Conservation (phyloP, 2,329 filamentous ascomycete genomes). For the Lachnellula willkommii region DNA sequence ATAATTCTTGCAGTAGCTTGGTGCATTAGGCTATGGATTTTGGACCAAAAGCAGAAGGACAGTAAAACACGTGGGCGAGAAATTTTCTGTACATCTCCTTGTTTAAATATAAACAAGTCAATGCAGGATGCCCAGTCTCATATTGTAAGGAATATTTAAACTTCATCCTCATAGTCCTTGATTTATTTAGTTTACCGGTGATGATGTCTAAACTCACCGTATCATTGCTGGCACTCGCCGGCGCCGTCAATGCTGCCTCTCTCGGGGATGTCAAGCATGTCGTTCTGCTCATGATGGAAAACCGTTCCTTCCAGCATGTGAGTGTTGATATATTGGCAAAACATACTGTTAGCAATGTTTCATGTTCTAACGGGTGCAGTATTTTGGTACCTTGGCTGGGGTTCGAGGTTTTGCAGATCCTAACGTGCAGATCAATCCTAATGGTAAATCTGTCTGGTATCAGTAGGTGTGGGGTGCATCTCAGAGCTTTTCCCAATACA, state of each 20-base stretch:
- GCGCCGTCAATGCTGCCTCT: constrained; percentile 30
- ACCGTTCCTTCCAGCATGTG: constrained; percentile 37
- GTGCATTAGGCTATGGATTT: no score
- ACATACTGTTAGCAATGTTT: neutral
- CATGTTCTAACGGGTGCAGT: constrained; percentile 22
- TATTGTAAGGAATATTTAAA: no score
- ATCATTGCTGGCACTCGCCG: constrained; percentile 4
- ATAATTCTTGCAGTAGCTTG: no score
- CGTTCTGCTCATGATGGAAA: constrained; percentile 49
- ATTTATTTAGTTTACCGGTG: neutral
- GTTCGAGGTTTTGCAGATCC: constrained; percentile 50
- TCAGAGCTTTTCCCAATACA: neutral
- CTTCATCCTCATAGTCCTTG: neutral
- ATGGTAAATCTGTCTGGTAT: constrained; percentile 5
- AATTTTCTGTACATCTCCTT: no score
- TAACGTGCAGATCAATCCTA: constrained; percentile 43
- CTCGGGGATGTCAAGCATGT: constrained; percentile 50
- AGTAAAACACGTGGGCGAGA: no score
- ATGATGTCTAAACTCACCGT: constrained; percentile 5
- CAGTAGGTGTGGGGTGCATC: constrained; percentile 1
- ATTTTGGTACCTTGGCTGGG: constrained; percentile 49
- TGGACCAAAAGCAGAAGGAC: no score
- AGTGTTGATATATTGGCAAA: neutral
- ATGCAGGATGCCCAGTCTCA: no score
- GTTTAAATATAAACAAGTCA: no score